Evolutionary conservation across 495 filamentous ascomycete genomes (phyloP).

Genomic region (Alectoria sarmentosa): DNA sequence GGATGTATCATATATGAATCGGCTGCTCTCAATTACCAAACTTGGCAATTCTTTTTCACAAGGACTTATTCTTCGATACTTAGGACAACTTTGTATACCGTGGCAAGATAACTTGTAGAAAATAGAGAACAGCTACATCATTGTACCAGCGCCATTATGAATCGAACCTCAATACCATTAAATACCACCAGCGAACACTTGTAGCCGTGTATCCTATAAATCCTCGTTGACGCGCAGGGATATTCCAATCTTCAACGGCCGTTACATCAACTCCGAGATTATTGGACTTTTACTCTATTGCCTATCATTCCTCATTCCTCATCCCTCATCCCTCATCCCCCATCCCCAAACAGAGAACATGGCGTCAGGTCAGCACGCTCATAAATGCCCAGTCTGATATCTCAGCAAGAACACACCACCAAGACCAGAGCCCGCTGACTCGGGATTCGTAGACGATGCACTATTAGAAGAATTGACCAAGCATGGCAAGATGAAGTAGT

Average conservation of each 20-base stretch:
- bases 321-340: too few species aligned
- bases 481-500: slow-evolving; percentile 66
- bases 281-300: neutral
- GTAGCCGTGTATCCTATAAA: too few species aligned
- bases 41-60: neutral
- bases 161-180: too few species aligned
- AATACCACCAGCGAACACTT: too few species aligned
- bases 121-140: too few species aligned
- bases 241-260: neutral
- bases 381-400: neutral
- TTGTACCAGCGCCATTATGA: too few species aligned
- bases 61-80: neutral
- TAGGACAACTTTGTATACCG: neutral
- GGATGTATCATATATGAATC: neutral
- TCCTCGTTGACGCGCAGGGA: too few species aligned
- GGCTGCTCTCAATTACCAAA: neutral
- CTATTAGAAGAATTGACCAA: slow-evolving; percentile 55
- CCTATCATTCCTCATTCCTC: neutral
- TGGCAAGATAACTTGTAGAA: neutral
- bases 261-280: neutral
- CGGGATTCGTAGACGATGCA: slow-evolving; percentile 45
- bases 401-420: neutral
- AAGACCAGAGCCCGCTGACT: slow-evolving; percentile 9
- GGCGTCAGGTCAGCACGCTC: slow-evolving; percentile 1
- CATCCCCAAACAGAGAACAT: neutral